A percentile compares a stretch with the other conserved stretches of the same genome.
Conservation (phyloP, 108 stramenopile genomes). For the Skeletonema potamos region DNA sequence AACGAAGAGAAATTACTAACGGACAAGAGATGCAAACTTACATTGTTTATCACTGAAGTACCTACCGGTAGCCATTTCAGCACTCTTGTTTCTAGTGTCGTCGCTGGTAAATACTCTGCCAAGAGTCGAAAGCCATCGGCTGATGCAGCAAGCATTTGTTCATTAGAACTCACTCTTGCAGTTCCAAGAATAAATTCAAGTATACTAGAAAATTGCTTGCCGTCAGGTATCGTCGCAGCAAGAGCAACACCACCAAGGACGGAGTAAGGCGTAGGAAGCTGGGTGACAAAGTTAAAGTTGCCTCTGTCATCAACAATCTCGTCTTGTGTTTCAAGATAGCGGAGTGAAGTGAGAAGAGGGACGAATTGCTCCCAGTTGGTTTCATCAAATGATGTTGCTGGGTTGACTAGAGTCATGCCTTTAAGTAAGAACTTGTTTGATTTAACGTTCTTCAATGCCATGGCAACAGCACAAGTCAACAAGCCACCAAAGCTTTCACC, state of each 20-base stretch:
- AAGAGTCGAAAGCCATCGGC: constrained; percentile 62
- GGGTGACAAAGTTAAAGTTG: constrained; percentile 8
- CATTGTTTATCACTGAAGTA: constrained; percentile 52
- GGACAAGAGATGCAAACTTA: too few species aligned
- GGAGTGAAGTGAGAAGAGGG: constrained; percentile 62
- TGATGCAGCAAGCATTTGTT: constrained; percentile 33
- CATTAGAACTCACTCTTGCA: constrained; percentile 5
- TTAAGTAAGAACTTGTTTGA: constrained; percentile 33
- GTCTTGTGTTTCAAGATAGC: constrained; percentile 41
- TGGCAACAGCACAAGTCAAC: constrained; percentile 70
- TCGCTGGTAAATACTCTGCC: constrained; percentile 61
- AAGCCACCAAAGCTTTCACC: constrained; percentile 90
- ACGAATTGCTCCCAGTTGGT: constrained; percentile 72
- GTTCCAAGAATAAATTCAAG: constrained; percentile 46
- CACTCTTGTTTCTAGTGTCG: constrained; percentile 65
- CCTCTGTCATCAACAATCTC: constrained; percentile 18
- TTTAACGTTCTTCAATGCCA: constrained; percentile 41
- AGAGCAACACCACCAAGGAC: constrained; percentile 63
- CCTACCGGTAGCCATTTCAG: constrained; percentile 77
- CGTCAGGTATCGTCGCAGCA: constrained; percentile 58
- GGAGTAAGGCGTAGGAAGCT: constrained; percentile 68
- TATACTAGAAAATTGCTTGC: constrained; percentile 53
- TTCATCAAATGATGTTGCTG: constrained; percentile 87
- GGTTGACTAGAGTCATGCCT: constrained; percentile 85
- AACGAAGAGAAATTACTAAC: too few species aligned